Percentiles rank a stretch among this genome's conserved stretches.
These are phyloP conservation scores for Fomitopsis pulvina DNA, from an alignment of 768 basidiomycete species.

Conservation along the genomic window DNA sequence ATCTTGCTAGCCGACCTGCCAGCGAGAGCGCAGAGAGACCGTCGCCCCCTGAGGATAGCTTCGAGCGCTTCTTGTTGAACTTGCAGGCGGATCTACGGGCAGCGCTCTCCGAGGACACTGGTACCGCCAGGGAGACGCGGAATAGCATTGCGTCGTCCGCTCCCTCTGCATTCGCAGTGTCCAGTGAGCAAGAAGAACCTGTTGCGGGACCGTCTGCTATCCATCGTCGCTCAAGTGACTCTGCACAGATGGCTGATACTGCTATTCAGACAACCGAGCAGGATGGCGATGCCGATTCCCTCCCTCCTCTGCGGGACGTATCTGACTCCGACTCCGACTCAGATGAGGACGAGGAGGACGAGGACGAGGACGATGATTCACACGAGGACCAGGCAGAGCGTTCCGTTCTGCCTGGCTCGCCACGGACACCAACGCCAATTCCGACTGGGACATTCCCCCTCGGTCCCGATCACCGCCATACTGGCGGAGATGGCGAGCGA, in stretches of 20 bases:
- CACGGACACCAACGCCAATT: conserved; percentile 22
- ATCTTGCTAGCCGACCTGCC: conserved; percentile 1
- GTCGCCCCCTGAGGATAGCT: conserved; percentile 54
- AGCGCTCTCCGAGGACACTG: conserved; percentile 41
- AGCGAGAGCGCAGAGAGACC: conserved; percentile 8
- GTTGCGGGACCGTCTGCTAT: not conserved
- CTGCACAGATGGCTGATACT: not conserved
- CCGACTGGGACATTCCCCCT: conserved; percentile 11
- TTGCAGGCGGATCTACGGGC: conserved; percentile 66
- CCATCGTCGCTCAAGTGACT: conserved; percentile 1
- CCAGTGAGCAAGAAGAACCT: not conserved
- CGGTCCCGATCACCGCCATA: not conserved
- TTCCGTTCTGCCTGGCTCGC: not conserved
- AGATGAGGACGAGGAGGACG: conserved; percentile 26
- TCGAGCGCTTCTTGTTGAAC: conserved; percentile 77
- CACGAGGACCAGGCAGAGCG: conserved; percentile 17
- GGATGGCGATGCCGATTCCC: conserved; percentile 9
- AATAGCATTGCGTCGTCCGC: not conserved
- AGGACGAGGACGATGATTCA: conserved; percentile 17
- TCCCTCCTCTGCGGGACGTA: conserved; percentile 28
- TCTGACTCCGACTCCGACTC: conserved; percentile 28
- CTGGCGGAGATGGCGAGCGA: conserved; percentile 21
- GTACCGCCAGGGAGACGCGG: not conserved
- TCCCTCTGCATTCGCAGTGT: not conserved
- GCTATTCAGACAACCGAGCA: not conserved